Conservation (phyloP, 202 grass and related monocot genomes). For the Dendrocalamus latiflorus region DNA sequence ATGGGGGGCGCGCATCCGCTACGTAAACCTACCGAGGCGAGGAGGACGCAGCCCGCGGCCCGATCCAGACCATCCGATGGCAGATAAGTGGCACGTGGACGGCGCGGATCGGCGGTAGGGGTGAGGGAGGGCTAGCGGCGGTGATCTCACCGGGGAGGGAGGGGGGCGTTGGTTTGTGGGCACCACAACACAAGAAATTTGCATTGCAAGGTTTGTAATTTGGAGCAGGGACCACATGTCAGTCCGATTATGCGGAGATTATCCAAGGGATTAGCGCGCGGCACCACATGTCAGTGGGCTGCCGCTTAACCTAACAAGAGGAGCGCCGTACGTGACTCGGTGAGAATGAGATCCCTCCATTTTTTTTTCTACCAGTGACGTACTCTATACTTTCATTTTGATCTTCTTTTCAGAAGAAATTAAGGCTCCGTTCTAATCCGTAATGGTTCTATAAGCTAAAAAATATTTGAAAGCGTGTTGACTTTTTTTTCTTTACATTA, state of each 20-base stretch:
- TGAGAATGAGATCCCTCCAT: background rate
- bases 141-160: background rate
- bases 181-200: too few relatives aligned
- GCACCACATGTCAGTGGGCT: background rate
- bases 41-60: background rate
- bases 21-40: background rate
- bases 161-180: background rate
- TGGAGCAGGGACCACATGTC: background rate
- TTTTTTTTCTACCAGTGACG: too few relatives aligned
- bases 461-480: too few relatives aligned
- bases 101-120: fast-evolving
- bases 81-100: conserved; percentile 8
- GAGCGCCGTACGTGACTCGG: background rate
- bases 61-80: background rate
- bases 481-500: too few relatives aligned
- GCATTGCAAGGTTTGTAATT: too few relatives aligned
- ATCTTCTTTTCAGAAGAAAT: too few relatives aligned
- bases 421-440: too few relatives aligned
- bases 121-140: background rate
- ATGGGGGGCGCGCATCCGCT: background rate
- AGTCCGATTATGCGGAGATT: background rate
- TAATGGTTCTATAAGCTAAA: too few relatives aligned
- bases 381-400: too few relatives aligned
- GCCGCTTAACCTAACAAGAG: background rate
- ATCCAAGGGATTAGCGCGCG: background rate